Evolutionary conservation across 176 grass and related monocot genomes (phyloP), one percentile per base, ranked within the genome.

Genomic region (Rhynchospora tenuis): DNA sequence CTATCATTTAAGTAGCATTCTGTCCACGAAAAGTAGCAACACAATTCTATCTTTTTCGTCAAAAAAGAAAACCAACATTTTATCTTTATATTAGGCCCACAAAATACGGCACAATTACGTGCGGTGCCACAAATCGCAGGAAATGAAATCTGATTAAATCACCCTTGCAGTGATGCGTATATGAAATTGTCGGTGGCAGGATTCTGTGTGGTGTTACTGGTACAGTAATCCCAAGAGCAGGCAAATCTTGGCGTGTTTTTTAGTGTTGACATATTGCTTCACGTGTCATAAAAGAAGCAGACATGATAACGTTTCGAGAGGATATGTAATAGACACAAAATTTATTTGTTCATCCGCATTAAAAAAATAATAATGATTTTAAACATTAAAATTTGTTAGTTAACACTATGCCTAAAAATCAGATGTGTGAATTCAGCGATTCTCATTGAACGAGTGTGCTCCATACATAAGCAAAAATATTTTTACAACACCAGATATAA

Each of bases 171-270:
- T 12, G n/a, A 4, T 26, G 46, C 22, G 71, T 50, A 52, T 52
- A 52, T 74, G 71, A 20, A 74, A 48, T 26, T 74, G 71, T 74
- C 71, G 71, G 71, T 74, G 46, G 12, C 6, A 28, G 71, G 46
- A 74, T 74, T 46, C 16, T 7, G 22, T 52, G 71, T 74, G 71
- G 12, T 5, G 12, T 28, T 52, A 15, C 22, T 51, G 9, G 20
- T 74, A 15, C 2, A 51, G 23, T 46, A 51, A 23, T 1, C 3
- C 3, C 68, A 12, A 47, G 13, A 72, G 3, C 1, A 13, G 68
- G 47, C 19, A 43, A 47, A 72, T 45, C 43, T 45, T 72, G 19
- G n/a, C 47, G 20, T 26, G 45, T 63, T 64, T 6, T 52, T 52
- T 9, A 52, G 0, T 52, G 50, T 52, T 52, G 13, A 6, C 13